phyloP scores from a whole-genome alignment of 2,329 filamentous ascomycete genomes.

The Trichoderma arundinaceum region DNA sequence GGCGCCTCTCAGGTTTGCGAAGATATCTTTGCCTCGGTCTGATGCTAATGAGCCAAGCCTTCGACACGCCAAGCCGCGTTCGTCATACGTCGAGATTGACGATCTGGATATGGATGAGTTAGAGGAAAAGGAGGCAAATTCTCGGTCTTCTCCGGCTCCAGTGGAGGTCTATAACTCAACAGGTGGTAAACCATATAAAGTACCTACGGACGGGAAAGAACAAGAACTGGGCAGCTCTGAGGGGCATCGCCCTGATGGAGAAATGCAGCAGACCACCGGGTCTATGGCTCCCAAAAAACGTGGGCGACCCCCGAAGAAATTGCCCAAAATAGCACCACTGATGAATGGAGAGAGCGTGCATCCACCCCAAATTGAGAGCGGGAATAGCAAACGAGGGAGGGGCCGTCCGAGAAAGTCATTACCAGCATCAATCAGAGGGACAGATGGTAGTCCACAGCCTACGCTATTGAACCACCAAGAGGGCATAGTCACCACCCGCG shows the following conservation, averaged over 20 bases:
- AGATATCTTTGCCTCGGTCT: constrained; percentile 38
- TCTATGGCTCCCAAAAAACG: constrained; percentile 33
- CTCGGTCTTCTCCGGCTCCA: neutral
- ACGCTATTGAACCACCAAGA: neutral
- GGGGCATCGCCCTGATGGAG: neutral
- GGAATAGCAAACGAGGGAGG: constrained; percentile 35
- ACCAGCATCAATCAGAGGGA: neutral
- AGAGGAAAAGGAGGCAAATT: constrained; percentile 49
- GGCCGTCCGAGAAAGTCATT: constrained; percentile 42
- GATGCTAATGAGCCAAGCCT: constrained; percentile 56
- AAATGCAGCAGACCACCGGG: neutral
- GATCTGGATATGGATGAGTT: constrained; percentile 49
- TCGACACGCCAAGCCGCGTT: constrained; percentile 58
- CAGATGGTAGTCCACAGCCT: neutral
- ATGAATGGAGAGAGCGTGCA: constrained; percentile 12
- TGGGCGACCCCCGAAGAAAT: constrained; percentile 44
- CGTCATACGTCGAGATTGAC: constrained; percentile 58
- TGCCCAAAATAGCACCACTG: constrained; percentile 26
- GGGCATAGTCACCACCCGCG: constrained; percentile 26
- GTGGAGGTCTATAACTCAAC: constrained; percentile 39
- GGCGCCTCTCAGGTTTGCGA: constrained; percentile 35
- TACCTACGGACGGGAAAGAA: neutral
- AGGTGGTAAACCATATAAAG: constrained; percentile 46
- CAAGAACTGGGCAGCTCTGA: neutral
- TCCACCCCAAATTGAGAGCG: neutral